Base-by-base conservation (phyloP, 129 eudicot species). In the Smallanthus sonchifolius region DNA sequence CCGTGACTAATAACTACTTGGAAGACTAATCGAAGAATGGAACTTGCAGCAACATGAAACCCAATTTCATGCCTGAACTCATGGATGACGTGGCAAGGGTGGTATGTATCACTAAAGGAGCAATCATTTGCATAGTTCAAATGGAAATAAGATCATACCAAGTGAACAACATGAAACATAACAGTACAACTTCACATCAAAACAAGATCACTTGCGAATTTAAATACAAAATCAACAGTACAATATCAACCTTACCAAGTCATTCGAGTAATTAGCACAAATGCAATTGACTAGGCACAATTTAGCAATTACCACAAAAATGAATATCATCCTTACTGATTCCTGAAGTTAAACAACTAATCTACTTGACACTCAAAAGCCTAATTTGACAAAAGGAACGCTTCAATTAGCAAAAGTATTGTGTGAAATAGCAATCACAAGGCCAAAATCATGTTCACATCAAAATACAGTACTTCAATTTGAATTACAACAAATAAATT, bases 341-440 rank as follows among this genome's bases (percentile, higher is more conserved):
- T 73, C 57, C 43, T 59, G 69, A 45, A 56, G 43, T 59, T 73
- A 59, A 15, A 56, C 10, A 73, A 59, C 30, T n/a, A 72, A 56
- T 73, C 67, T 60, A 43, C 40, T 44, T 43, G 45, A 43, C 69
- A 62, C 69, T 28, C 66, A 49, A 74, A 45, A 62, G 47, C 63
- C 78, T 45, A 34, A 63, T 16, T 57, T 57, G 15, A 57, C 38
- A 57, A 10, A 28, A 20, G 62, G 16, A 28, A 57, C 38, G 6
- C n/a, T 24, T 57, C 38, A 28, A 10, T 57, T 57, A 57, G 38
- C 65, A 57, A 10, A 57, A 57, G 0, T 10, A 57, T 28, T n/a
- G 28, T 32, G 14, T 13, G 28, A 60, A 61, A 9, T 3, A 52
- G 60, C 60, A 52, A 52, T 16, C 60, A 52, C 60, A 52, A 19